Conservation (phyloP, 192 early-diverging fungal genomes). For the Gonapodya sp. region DNA sequence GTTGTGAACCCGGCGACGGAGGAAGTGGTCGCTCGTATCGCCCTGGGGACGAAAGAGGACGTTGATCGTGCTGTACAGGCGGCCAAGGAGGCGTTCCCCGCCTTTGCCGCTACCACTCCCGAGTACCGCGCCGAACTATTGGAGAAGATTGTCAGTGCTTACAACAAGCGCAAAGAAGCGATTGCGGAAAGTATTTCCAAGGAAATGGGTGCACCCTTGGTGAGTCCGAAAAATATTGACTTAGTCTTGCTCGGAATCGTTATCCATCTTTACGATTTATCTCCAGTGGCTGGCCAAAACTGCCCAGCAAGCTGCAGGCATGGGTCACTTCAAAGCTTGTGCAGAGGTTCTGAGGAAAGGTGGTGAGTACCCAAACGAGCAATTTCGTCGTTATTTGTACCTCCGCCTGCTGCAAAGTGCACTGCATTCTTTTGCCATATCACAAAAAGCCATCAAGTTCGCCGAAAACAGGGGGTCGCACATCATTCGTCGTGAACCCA, state of each 20-base stretch:
- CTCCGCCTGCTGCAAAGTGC: neutral
- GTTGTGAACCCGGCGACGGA: conserved; percentile 9
- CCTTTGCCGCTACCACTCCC: neutral
- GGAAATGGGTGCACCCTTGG: neutral
- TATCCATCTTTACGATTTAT: neutral
- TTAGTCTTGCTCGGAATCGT: neutral
- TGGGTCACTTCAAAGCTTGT: neutral
- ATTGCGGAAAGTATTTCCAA: neutral
- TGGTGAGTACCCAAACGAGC: neutral
- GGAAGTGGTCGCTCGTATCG: neutral
- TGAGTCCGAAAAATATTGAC: neutral
- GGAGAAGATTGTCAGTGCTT: neutral
- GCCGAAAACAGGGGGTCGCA: neutral
- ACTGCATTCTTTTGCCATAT: neutral
- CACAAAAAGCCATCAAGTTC: neutral
- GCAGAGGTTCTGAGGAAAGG: neutral
- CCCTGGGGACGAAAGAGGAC: neutral
- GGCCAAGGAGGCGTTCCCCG: neutral
- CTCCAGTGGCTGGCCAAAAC: conserved; percentile 1
- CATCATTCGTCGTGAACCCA: conserved; percentile 7
- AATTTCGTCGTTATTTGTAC: neutral
- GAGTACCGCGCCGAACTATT: conserved; percentile 6
- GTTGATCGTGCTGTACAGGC: neutral
- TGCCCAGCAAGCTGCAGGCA: neutral
- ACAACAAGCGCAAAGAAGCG: neutral